Evolutionary conservation across 768 basidiomycete genomes (phyloP).

Genomic region (Amanita exitialis): DNA sequence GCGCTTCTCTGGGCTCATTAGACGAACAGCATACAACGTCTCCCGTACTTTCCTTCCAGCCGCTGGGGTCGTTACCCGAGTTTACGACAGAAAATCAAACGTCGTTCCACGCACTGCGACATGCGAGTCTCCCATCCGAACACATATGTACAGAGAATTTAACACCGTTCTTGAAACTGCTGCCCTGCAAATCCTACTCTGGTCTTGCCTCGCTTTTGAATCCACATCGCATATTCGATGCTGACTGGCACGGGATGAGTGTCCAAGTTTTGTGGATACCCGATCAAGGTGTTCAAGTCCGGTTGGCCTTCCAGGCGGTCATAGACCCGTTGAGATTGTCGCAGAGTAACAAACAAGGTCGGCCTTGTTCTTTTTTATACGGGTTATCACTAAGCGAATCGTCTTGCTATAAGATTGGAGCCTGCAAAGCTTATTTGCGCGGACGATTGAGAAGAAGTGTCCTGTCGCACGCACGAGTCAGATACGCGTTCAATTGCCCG

Average conservation of each 20-base stretch:
- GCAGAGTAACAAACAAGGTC: constrained; percentile 45
- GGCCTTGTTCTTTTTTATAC: background rate
- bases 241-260: constrained; percentile 86
- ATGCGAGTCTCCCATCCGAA: constrained; percentile 74
- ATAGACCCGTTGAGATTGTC: constrained; percentile 62
- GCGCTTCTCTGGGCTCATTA: constrained; percentile 77
- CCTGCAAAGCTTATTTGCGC: constrained; percentile 56
- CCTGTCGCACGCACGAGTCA: constrained; percentile 58
- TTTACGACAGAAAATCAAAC: constrained; percentile 18
- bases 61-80: constrained; percentile 34
- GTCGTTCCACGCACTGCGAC: constrained; percentile 47
- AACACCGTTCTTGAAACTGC: constrained; percentile 89
- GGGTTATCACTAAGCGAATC: background rate
- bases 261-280: constrained; percentile 63
- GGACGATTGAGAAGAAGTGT: constrained; percentile 52
- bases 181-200: constrained; percentile 86
- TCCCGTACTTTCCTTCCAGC: background rate
- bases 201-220: constrained; percentile 80
- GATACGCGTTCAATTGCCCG: constrained; percentile 39
- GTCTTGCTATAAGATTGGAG: constrained; percentile 53
- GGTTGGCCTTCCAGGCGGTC: constrained; percentile 66
- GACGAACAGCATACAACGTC: constrained; percentile 61
- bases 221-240: constrained; percentile 79
- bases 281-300: constrained; percentile 49
- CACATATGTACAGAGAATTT: constrained; percentile 96